These are phyloP conservation scores for Vaucheria bursata DNA, from an alignment of 352 stramenopile species.

Conservation along the genomic window DNA sequence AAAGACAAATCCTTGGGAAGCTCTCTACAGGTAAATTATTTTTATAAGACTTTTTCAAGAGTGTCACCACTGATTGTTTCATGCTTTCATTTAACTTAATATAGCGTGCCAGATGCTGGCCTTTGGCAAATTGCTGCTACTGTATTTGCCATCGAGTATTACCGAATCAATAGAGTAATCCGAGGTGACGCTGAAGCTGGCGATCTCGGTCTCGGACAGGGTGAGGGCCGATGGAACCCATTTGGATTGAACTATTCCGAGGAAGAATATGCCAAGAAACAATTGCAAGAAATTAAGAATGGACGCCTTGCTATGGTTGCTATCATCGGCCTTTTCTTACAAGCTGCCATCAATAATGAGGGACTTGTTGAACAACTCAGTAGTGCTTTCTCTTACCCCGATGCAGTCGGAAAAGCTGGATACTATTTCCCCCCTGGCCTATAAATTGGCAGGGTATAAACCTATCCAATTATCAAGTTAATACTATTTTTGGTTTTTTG, in stretches of 20 bases:
- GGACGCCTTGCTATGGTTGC: slow-evolving; percentile 72
- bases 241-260: slow-evolving; percentile 68
- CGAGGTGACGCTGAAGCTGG: slow-evolving; percentile 38
- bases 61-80: too few relatives aligned
- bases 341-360: slow-evolving; percentile 57
- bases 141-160: slow-evolving; percentile 62
- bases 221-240: slow-evolving; percentile 63
- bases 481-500: too few relatives aligned
- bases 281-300: slow-evolving; percentile 65
- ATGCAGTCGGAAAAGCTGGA: slow-evolving; percentile 58
- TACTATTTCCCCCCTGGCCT: slow-evolving; percentile 69
- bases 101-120: slow-evolving; percentile 58
- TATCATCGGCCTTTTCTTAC: slow-evolving; percentile 62
- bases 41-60: too few relatives aligned
- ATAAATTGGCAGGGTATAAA: background rate
- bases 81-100: too few relatives aligned
- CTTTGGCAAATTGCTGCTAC: slow-evolving; percentile 64
- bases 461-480: too few relatives aligned
- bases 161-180: slow-evolving; percentile 50
- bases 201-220: slow-evolving; percentile 63
- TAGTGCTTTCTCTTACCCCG: slow-evolving; percentile 57
- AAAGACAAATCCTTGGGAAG: slow-evolving; percentile 65
- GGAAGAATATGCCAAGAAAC: slow-evolving; percentile 61
- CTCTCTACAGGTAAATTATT: too few relatives aligned
- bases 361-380: slow-evolving; percentile 61